Percentiles rank a stretch among this genome's conserved stretches.
Conservation (phyloP, 352 stramenopile genomes). For the Phytopythium sindhum region DNA sequence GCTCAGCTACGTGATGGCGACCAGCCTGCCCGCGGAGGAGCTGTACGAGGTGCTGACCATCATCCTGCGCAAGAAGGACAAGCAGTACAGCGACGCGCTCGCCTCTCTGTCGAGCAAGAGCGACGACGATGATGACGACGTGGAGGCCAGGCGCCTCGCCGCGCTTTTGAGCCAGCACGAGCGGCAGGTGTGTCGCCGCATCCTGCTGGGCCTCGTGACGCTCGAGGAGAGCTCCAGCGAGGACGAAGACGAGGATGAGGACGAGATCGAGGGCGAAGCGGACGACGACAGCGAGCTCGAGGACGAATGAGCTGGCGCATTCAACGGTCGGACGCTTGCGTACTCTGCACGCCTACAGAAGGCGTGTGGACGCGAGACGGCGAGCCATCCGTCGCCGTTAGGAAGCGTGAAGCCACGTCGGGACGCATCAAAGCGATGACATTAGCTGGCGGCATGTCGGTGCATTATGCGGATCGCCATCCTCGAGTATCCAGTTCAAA, state of each 20-base stretch:
- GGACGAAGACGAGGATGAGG: constrained; percentile 29
- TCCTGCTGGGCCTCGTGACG: constrained; percentile 57
- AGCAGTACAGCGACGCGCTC: constrained; percentile 50
- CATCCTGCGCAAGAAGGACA: constrained; percentile 64
- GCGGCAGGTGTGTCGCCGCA: constrained; percentile 51
- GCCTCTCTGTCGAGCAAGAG: background rate
- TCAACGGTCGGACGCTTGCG: background rate
- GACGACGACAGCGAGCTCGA: background rate
- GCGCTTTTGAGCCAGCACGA: constrained; percentile 40
- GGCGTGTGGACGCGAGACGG: background rate
- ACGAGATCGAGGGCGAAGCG: constrained; percentile 8
- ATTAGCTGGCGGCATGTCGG: background rate
- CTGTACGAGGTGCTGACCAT: constrained; percentile 65
- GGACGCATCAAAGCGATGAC: background rate
- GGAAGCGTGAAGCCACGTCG: constrained; percentile 1
- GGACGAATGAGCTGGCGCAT: background rate
- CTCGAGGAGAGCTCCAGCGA: constrained; percentile 52
- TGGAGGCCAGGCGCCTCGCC: constrained; percentile 7
- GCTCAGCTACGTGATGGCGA: constrained; percentile 58
- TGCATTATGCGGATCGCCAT: background rate
- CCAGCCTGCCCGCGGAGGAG: constrained; percentile 43
- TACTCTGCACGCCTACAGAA: background rate
- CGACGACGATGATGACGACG: background rate
- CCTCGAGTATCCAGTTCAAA: background rate
- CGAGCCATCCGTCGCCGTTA: background rate